These are phyloP conservation scores for Yarrowia alimentaria DNA, from an alignment of 805 yeast genomes.

Conservation along the genomic window DNA sequence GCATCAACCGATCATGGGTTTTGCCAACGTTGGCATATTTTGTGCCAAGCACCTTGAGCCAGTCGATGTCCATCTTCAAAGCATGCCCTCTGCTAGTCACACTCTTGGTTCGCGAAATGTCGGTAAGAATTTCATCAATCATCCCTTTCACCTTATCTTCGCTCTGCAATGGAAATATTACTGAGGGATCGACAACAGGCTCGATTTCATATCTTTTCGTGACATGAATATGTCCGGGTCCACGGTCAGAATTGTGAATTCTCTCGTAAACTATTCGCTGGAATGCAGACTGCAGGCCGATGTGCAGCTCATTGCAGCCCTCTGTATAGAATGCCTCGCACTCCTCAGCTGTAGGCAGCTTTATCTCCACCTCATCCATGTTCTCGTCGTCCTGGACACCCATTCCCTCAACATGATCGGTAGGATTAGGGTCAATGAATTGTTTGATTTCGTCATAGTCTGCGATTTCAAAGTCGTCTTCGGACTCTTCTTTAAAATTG, in stretches of 20 bases:
- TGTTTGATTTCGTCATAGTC: too few relatives aligned
- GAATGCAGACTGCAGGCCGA: constrained; percentile 34
- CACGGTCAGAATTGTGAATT: constrained; percentile 30
- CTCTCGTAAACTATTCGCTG: constrained; percentile 33
- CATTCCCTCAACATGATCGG: too few relatives aligned
- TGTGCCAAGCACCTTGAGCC: constrained; percentile 28
- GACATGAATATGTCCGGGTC: not conserved
- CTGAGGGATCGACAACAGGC: constrained; percentile 28
- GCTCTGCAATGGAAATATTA: constrained; percentile 29
- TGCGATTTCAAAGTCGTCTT: too few relatives aligned
- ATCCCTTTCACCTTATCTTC: constrained; percentile 8
- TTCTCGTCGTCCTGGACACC: too few relatives aligned
- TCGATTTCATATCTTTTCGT: not conserved
- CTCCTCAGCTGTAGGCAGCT: not conserved
- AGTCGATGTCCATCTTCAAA: constrained; percentile 8
- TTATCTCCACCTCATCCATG: too few relatives aligned
- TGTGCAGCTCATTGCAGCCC: not conserved
- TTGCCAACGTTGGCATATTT: constrained; percentile 27
- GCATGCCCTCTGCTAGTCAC: too few relatives aligned
- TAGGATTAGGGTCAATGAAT: too few relatives aligned
- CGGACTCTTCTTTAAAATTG: too few relatives aligned
- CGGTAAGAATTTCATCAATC: constrained; percentile 27
- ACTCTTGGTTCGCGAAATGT: too few relatives aligned
- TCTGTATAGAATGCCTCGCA: not conserved
- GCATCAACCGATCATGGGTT: constrained; percentile 29